Evolutionary conservation across 257 asterid species (phyloP).

Genomic region (Cynanchum wilfordii): DNA sequence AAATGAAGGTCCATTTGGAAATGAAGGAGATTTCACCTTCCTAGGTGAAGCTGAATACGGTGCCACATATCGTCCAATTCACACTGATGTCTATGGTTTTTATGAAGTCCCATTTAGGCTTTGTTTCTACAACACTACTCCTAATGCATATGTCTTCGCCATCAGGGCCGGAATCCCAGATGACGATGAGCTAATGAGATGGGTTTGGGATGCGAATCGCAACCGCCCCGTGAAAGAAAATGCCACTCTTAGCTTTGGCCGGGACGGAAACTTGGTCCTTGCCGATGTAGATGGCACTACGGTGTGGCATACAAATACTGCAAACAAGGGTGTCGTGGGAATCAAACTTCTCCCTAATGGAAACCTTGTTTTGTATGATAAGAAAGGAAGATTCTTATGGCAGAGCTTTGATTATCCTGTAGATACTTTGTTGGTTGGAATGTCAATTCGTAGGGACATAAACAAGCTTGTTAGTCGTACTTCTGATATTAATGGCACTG

Average conservation of each 20-base stretch:
- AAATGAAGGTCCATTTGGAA: constrained; percentile 10
- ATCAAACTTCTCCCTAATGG: constrained; percentile 12
- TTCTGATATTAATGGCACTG: constrained; percentile 4
- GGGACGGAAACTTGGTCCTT: constrained; percentile 19
- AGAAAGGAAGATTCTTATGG: constrained; percentile 16
- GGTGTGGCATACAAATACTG: constrained; percentile 23
- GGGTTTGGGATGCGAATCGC: constrained; percentile 28
- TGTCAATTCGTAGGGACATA: constrained; percentile 1
- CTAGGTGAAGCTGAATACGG: constrained; percentile 12
- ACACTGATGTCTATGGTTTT: not conserved
- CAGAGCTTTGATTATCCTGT: constrained; percentile 25
- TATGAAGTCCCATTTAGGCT: constrained; percentile 9
- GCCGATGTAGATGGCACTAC: constrained; percentile 18
- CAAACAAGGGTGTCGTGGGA: constrained; percentile 15
- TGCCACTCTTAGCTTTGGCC: constrained; percentile 22
- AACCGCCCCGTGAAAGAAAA: constrained; percentile 21
- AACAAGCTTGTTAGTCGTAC: constrained; percentile 17
- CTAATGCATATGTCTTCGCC: not conserved
- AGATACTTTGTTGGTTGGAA: constrained; percentile 14
- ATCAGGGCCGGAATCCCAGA: constrained; percentile 14
- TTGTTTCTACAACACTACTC: constrained; percentile 22
- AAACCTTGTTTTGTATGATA: constrained; percentile 14
- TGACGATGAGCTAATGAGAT: constrained; percentile 3
- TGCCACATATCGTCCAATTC: constrained; percentile 9
- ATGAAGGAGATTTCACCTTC: constrained; percentile 10